Base-by-base conservation (phyloP, 495 filamentous ascomycete species). In the Aeminium ludgeri region DNA sequence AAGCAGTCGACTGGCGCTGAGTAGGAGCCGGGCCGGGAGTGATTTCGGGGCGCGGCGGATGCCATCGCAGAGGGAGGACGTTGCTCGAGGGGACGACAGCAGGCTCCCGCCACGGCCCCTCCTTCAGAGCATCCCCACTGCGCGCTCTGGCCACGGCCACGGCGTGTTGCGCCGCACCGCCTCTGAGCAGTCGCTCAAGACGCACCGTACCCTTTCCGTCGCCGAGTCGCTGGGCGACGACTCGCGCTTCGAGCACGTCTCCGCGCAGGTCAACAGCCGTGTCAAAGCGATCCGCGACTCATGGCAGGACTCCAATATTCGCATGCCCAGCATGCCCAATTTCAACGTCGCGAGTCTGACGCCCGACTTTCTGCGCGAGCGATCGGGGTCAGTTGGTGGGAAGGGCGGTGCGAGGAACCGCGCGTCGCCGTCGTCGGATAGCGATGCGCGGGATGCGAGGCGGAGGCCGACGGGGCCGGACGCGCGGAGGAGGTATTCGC, bases 201-300 rank as follows among this genome's bases (percentile, higher is more conserved):
- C 59, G 5, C 41, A 49, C 23, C 58, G 61, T 20, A 62, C 73
- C 1, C 65, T 82, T 1, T 93, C 86, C 0, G 65, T 72, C 6
- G 77, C 77, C 0, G 85, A 86, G 0, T 91, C 86, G 1, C 63
- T 91, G 5, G 87, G 86, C 1, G 83, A 94, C 51, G 84, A 89
- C 46, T 69, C 73, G n/a, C 72, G 78, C 33, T 96, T 87, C 58
- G 70, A 78, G 37, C 66, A 87, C 60, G 72, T 91, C 6, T 72
- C 77, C 34, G 71, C 76, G 36, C 76, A 82, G 53, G 77, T 84
- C 40, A 96, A 95, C 49, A 82, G 80, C 42, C 71, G 87, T 20
- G 63, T 89, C 49, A 93, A 92, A 61, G 87, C 87, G 2, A 89
- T 96, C 58, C 79, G 74, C 51, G 87, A 96, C 54, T 91, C 75